Evolutionary conservation across 1,139 yeast genomes (phyloP).

Genomic region (Starmera stellimalicola): DNA sequence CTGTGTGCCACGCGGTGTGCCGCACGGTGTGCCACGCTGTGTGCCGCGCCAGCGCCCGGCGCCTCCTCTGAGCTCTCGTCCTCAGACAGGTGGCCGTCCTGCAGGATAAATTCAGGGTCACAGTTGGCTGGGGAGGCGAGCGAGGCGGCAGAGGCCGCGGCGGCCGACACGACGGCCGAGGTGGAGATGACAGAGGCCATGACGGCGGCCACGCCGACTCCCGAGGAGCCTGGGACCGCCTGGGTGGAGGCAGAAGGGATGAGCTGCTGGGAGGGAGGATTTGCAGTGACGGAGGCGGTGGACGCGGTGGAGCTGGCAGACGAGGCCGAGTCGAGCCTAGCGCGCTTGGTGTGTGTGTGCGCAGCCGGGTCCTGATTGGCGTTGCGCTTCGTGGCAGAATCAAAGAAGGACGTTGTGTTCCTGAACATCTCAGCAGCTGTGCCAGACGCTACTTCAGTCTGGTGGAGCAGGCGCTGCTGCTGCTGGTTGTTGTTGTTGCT

Average conservation of each 20-base stretch:
- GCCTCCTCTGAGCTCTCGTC: not conserved
- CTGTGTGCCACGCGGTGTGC: not conserved
- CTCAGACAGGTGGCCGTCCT: not conserved
- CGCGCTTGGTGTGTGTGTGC: not conserved
- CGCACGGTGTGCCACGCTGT: not conserved
- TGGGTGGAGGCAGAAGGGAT: constrained; percentile 17
- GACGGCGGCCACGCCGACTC: not conserved
- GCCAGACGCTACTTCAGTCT: too few species aligned
- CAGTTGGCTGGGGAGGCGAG: not conserved
- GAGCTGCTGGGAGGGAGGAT: constrained; percentile 28
- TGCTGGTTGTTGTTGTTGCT: not conserved
- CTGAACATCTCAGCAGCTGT: not conserved
- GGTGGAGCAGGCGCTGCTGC: too few species aligned
- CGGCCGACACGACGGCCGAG: not conserved
- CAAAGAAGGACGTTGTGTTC: not conserved
- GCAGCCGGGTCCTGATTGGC: not conserved
- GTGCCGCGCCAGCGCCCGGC: not conserved
- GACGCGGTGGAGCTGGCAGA: not conserved
- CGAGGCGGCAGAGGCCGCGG: not conserved
- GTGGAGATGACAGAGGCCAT: not conserved
- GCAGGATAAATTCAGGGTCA: not conserved
- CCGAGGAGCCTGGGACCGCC: not conserved
- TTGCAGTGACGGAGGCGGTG: not conserved
- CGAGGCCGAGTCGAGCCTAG: not conserved
- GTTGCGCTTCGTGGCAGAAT: not conserved